These are phyloP conservation scores for Elaeis oleifera DNA, from an alignment of 202 grass and related monocot species.

Conservation along the genomic window DNA sequence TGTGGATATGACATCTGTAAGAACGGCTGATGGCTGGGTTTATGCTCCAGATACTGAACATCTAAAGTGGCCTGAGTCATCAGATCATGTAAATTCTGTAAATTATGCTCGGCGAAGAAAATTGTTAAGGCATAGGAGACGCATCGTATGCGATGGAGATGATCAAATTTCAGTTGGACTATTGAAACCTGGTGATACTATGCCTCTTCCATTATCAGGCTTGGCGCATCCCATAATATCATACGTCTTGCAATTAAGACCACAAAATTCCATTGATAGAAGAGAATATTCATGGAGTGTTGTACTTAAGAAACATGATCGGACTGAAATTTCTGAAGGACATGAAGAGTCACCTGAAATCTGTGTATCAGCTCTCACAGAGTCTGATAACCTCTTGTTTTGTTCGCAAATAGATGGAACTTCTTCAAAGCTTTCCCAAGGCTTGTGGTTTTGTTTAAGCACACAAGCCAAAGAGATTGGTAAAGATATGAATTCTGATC, in stretches of 20 bases:
- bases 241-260: constrained; percentile 67
- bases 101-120: constrained; percentile 33
- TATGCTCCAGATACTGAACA: constrained; percentile 29
- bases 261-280: constrained; percentile 27
- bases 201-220: constrained; percentile 63
- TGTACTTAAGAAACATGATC: constrained; percentile 52
- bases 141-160: constrained; percentile 31
- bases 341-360: constrained; percentile 47
- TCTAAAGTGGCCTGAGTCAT: constrained; percentile 22
- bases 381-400: constrained; percentile 79
- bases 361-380: constrained; percentile 76
- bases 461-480: constrained; percentile 89
- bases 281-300: constrained; percentile 68
- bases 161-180: constrained; percentile 55
- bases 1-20: constrained; percentile 23
- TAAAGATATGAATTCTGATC: constrained; percentile 76
- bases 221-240: constrained; percentile 47
- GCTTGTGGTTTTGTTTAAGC: constrained; percentile 84
- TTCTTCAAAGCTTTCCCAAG: constrained; percentile 44
- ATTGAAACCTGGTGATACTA: constrained; percentile 55
- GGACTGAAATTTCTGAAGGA: constrained; percentile 40
- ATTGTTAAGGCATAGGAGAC: constrained; percentile 34
- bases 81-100: not conserved
- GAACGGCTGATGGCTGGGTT: constrained; percentile 36
- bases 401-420: constrained; percentile 57